Percentiles rank a stretch among this genome's conserved stretches.
These are phyloP conservation scores for Boletus sensibilis DNA, from an alignment of 768 basidiomycete genomes.

Conservation along the genomic window DNA sequence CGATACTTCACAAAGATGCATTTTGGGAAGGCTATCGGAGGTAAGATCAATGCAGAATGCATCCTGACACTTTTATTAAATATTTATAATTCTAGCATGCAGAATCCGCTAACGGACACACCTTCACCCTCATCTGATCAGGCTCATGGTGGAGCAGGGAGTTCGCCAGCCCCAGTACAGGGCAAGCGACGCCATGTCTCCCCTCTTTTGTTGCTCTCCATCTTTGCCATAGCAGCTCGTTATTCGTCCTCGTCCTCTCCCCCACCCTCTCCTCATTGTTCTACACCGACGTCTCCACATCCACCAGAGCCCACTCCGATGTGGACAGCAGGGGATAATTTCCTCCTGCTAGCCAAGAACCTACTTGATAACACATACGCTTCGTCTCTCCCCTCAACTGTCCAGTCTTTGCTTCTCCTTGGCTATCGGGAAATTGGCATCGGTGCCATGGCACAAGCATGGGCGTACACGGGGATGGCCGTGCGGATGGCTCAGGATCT, in stretches of 20 bases:
- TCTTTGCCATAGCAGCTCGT: constrained; percentile 81
- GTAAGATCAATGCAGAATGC: constrained; percentile 25
- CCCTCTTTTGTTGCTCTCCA: constrained; percentile 70
- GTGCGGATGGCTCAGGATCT: constrained; percentile 92
- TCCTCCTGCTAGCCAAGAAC: constrained; percentile 63
- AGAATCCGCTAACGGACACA: constrained; percentile 28
- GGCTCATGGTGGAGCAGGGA: constrained; percentile 15
- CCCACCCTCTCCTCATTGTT: constrained; percentile 30
- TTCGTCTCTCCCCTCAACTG: constrained; percentile 69
- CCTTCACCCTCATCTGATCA: constrained; percentile 32
- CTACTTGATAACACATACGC: constrained; percentile 68
- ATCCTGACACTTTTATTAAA: background rate
- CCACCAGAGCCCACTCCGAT: constrained; percentile 54
- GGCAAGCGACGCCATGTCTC: constrained; percentile 51
- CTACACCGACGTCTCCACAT: constrained; percentile 30
- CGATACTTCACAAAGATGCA: constrained; percentile 68
- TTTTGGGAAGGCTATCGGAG: constrained; percentile 60
- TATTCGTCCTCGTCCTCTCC: constrained; percentile 43
- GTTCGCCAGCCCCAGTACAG: constrained; percentile 37
- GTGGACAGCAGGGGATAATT: constrained; percentile 81
- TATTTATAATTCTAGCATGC: constrained; percentile 18
- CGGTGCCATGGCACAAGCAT: constrained; percentile 85
- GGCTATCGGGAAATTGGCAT: constrained; percentile 86
- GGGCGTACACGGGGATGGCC: constrained; percentile 85
- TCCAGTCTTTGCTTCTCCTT: constrained; percentile 77